Evolutionary conservation across 73 alveolate genomes (phyloP), one percentile per base, ranked within the genome.

Genomic region (Tetrahymena borealis): DNA sequence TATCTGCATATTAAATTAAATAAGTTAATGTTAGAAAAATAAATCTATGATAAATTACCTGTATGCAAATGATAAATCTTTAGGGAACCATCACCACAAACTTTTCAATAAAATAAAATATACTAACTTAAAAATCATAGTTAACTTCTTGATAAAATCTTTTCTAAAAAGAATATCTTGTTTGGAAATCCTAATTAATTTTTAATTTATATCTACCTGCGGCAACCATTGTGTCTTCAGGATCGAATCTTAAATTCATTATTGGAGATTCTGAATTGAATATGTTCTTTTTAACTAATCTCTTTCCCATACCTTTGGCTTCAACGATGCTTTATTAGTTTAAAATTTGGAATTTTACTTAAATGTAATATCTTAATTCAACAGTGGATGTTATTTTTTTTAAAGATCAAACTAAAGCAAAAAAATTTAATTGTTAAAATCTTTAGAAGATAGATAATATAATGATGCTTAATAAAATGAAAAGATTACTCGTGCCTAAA

Each of bases 191-290:
- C n/a, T 77, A 35, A 42, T 16, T 31, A 32, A 2, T 38, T 38
- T 38, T 20, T 11, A 5, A 41, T 12, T 7, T 28, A 60, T 39
- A 79, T 24, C 5, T 41, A 91, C 97, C 99, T 20, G 99, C 97
- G 11, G 97, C 99, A 60, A 97, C 93, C 78, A 93, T 91, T 78
- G 94, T 93, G 91, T 97, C 99, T 77, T 96, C 96, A 20, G 94
- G 96, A 91, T 97, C 99, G 91, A 91, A 97, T 93, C 97, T 77
- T 18, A 97, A 95, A 78, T 98, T 95, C 95, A 97, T 95, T 18
- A 93, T 85, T 8, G 90, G 91, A 79, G 40, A 85, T 39, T 93
- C 95, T 8, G 95, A 78, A n/a, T 93, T 93, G 7, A 93, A 93
- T 39, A 93, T 40, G 35, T 91, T 93, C 40, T 93, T 93, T 32